Evolutionary conservation across 2,329 filamentous ascomycete genomes (phyloP), one percentile per base, ranked within the genome.

Genomic region (Fusarium mundagurra): DNA sequence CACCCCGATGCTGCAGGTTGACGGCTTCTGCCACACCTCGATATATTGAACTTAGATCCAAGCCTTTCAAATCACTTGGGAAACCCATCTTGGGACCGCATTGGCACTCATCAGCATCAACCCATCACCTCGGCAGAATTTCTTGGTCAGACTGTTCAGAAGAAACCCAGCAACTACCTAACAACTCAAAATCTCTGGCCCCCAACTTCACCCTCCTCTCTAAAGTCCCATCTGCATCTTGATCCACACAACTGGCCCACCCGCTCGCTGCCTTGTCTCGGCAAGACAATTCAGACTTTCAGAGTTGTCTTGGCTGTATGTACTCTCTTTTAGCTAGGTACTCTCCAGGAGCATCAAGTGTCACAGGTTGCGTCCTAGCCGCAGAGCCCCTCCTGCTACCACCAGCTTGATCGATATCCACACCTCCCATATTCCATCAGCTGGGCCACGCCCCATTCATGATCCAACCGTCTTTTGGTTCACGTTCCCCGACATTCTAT

Each of bases 281-380:
- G 54, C 61, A 69, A 55, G 36, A 41, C 59, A 64, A 58, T 53
- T 62, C 36, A 55, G 22, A 69, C 55, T 48, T 50, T 27, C n/a
- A 29, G n/a, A 29, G 53, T 50, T 24, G 59, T 65, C 43, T 48
- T 36, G 55, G 41, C 43, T 57, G 43, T 48, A 31, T 54, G 41
- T 60, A 33, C 45, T 70, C 53, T 38, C 47, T 59, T 57, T 65
- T 43, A 61, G 61, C 62, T 53, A 20, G 20, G 45, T 48, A 47
- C 54, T n/a, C 54, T n/a, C 33, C 50, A 44, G 58, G 39, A 62
- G 63, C 66, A 53, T 69, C 51, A 45, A 64, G 64, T 74, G 68
- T 76, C 70, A 74, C 75, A 72, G 31, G 59, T 64, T 57, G 71
- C 66, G 73, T 71, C 65, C 68, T 77, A 76, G 71, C 71, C 73